These are phyloP conservation scores for Silene uniflora DNA, from an alignment of 148 eudicot species.

Conservation along the genomic window DNA sequence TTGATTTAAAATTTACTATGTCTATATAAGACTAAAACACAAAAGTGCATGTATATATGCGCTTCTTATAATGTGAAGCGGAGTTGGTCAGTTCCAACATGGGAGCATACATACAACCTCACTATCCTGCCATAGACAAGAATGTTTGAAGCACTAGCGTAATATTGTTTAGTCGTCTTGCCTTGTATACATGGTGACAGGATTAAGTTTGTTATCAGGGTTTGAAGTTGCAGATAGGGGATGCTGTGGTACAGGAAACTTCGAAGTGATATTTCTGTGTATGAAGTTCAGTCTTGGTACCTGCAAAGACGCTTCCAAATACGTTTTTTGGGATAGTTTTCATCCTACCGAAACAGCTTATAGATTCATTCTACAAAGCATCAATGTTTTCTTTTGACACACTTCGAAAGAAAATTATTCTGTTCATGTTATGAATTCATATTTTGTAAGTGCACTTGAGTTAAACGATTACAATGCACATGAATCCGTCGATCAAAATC, in stretches of 20 bases:
- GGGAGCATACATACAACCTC: too few species aligned
- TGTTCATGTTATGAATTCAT: constrained; percentile 16
- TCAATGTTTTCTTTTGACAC: constrained; percentile 23
- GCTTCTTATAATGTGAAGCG: too few species aligned
- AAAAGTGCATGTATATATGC: too few species aligned
- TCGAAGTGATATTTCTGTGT: neutral
- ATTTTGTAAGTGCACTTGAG: neutral
- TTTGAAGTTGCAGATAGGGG: constrained; percentile 6
- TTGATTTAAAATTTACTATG: too few species aligned
- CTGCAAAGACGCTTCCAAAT: constrained; percentile 40
- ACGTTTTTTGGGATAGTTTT: constrained; percentile 71
- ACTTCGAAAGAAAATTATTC: constrained; percentile 11
- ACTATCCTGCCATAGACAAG: too few species aligned
- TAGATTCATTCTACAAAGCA: constrained; percentile 34
- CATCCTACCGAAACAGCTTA: constrained; percentile 60
- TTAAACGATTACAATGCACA: neutral
- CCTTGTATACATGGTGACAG: too few species aligned
- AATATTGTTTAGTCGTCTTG: too few species aligned
- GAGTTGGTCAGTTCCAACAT: too few species aligned
- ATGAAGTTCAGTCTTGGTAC: constrained; percentile 19
- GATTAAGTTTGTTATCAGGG: constrained; percentile 1
- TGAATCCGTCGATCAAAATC: neutral
- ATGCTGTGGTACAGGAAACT: constrained; percentile 4
- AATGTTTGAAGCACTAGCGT: too few species aligned
- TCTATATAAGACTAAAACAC: too few species aligned